Percentiles rank a stretch among this genome's conserved stretches.
Evolutionary conservation across 2,329 filamentous ascomycete genomes (phyloP).

Genomic region (Remersonia thermophila): DNA sequence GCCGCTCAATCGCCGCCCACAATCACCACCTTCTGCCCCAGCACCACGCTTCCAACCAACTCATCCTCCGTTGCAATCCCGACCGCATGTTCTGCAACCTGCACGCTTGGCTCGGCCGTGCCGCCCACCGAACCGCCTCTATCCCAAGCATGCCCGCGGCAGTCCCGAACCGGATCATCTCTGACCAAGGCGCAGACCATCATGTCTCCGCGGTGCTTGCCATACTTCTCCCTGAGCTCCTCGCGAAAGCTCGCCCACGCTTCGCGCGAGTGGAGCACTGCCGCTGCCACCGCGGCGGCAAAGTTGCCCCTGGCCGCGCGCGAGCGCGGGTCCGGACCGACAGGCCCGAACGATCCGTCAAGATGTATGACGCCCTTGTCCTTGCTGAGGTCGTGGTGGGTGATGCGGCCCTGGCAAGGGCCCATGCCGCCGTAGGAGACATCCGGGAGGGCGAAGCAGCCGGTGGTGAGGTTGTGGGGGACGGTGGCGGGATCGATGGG

Average conservation of each 20-base stretch:
- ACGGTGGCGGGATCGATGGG: slow-evolving; percentile 10
- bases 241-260: slow-evolving; percentile 9
- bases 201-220: slow-evolving; percentile 9
- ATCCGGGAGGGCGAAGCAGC: slow-evolving; percentile 15
- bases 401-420: slow-evolving; percentile 13
- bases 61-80: too few relatives aligned
- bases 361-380: slow-evolving; percentile 14
- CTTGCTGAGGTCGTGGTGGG: slow-evolving; percentile 14
- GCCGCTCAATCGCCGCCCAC: too few relatives aligned
- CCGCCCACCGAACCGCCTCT: too few relatives aligned
- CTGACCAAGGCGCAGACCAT: slow-evolving; percentile 15
- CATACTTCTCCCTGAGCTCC: slow-evolving; percentile 10
- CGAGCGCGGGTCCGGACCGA: slow-evolving; percentile 8
- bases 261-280: slow-evolving; percentile 11
- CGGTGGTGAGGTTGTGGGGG: slow-evolving; percentile 13
- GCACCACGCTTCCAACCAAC: too few relatives aligned
- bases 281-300: slow-evolving; percentile 10
- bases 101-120: too few relatives aligned
- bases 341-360: slow-evolving; percentile 12
- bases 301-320: slow-evolving; percentile 11
- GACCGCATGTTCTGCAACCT: too few relatives aligned
- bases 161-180: slow-evolving; percentile 14
- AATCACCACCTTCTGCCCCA: too few relatives aligned
- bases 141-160: too few relatives aligned
- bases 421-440: slow-evolving; percentile 7